Conservation (phyloP, 768 basidiomycete species). For the Pisolithus orientalis region DNA sequence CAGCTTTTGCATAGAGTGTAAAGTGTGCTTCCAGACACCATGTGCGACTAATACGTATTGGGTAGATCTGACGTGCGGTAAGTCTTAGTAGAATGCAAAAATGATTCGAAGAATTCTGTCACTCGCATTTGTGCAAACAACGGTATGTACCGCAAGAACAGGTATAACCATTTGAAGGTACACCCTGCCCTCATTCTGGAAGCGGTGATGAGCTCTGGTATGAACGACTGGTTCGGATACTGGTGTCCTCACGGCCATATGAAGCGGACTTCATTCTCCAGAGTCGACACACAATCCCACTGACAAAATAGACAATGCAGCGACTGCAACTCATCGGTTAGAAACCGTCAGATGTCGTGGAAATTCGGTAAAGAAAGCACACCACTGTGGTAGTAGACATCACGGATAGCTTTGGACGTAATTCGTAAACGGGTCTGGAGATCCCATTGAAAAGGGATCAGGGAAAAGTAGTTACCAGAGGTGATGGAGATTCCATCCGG, state of each 20-base stretch:
- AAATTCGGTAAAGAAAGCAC: neutral
- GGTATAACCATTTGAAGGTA: constrained; percentile 25
- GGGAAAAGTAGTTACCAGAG: neutral
- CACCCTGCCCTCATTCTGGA: constrained; percentile 18
- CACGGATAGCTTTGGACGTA: neutral
- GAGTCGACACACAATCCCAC: constrained; percentile 18
- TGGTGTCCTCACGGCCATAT: constrained; percentile 11
- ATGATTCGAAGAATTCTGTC: constrained; percentile 2
- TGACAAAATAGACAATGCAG: constrained; percentile 15
- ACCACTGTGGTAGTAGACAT: neutral
- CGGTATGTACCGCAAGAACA: constrained; percentile 22
- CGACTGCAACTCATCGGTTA: constrained; percentile 9
- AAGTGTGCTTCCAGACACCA: neutral
- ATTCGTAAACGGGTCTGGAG: neutral
- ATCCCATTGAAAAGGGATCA: neutral
- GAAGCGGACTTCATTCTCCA: constrained; percentile 20
- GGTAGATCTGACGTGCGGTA: neutral
- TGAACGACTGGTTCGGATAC: neutral
- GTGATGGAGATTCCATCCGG: no score
- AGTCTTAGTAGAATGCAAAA: constrained; percentile 3
- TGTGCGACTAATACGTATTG: constrained; percentile 3
- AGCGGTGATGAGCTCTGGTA: neutral
- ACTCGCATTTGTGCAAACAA: constrained; percentile 18
- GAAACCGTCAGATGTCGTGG: neutral
- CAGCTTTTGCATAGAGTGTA: neutral